Base-by-base conservation (phyloP, 495 filamentous ascomycete genomes). In the Sabuloglossum arenarium region DNA sequence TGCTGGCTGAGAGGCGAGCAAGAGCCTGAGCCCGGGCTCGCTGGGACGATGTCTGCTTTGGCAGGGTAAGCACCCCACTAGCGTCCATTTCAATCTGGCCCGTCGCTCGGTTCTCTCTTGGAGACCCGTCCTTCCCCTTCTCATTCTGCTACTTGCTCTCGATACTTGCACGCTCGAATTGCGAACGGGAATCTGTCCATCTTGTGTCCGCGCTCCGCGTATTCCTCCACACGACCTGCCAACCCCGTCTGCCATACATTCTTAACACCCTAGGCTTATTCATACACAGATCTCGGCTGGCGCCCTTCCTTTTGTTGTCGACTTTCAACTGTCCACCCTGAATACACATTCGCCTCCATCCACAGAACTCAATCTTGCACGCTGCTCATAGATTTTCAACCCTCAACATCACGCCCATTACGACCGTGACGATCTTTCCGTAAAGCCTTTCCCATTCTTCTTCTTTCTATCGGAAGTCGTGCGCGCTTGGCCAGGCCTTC, bases 31-130 rank as follows among this genome's bases (percentile, higher is more conserved):
- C n/a, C n/a, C 30, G 30, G 11, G 30, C 30, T 32, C 30, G 30
- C 30, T 32, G 30, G 30, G 16, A 14, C 45, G 45, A n/a, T 10
- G n/a, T 49, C 4, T 49, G 45, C 6, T 49, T 24, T 49, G 45
- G 45, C 23, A 28, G 25, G 47, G 47, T 51, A 51, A 51, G 47
- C 47, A 14, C 47, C 47, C 47, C 47, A 51, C 47, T 51, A 51
- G 47, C 47, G 47, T 19, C 14, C 23, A 51, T 51, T 51, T 51
- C 47, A 51, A 49, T 24, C 45, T 23, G 11, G 45, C 14, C 45
- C 47, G 21, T 51, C 47, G 21, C 24, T 51, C 24, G 16, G 3
- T 51, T 29, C 16, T 4, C 25, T 14, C 28, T 3, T 5, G 14
- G 45, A 49, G 45, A 49, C 10, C 25, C 47, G 23, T 51, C 25